Base-by-base conservation (phyloP, 208 protist species). In the Strigomonas oncopelti region DNA sequence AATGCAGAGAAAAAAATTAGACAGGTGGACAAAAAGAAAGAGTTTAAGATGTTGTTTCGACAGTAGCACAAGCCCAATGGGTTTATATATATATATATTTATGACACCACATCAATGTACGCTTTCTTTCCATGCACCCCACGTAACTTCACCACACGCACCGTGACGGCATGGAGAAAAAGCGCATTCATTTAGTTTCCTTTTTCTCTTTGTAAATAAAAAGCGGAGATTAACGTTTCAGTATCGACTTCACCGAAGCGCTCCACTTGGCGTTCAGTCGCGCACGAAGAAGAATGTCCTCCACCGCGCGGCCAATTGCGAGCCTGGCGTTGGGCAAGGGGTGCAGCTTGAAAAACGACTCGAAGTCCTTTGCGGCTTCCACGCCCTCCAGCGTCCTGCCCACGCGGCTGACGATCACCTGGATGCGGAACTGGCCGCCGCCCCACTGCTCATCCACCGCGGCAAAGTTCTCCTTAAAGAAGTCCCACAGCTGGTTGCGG, bases 351-450 rank as follows among this genome's bases (percentile, higher is more conserved):
- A 96, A 96, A 68, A 96, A 96, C 1, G 51, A 52, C 48, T 82
- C 74, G 27, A 84, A 93, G 27, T 86, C 73, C 48, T 73, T 71
- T 4, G 85, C 90, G 14, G 78, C 72, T 11, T 67, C 80, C 9
- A 79, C 75, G 25, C 83, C 79, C 0, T 62, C 71, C 27, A 96
- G 80, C 13, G 88, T 82, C 14, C 62, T 77, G 62, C 73, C 83
- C 27, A 94, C 81, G 55, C 22, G 76, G 5, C 53, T 67, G 27
- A 92, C 91, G 70, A 96, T 96, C 45, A 61, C 74, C 68, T 94
- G 87, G 57, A 96, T 96, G 54, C 88, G 88, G 72, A 96, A 96
- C 69, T 92, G 87, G 22, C 91, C 91, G 31, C 79, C 77, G 34
- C 91, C 91, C 91, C 91, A 96, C 76, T 92, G 87, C 67, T 71